phyloP scores from a whole-genome alignment of 2,329 filamentous ascomycete species.

The Hirsutella rhossiliensis region DNA sequence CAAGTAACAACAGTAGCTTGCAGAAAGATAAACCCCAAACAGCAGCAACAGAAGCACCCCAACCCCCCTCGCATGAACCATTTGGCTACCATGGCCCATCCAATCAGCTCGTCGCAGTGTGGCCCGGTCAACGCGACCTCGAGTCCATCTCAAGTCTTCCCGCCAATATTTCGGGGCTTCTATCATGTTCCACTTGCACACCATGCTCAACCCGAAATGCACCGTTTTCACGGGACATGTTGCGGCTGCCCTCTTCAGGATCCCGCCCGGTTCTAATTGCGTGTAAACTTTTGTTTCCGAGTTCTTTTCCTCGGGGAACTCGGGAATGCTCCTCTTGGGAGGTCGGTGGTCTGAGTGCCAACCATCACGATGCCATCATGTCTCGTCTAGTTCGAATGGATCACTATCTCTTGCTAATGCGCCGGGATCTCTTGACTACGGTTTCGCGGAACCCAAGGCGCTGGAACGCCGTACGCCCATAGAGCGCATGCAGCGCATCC shows the following conservation, averaged over 20 bases:
- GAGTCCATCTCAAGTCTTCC: not conserved
- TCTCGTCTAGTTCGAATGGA: not conserved
- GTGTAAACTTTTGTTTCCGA: not conserved
- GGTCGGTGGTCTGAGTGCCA: not conserved
- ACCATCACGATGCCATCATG: not conserved
- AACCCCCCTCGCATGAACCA: no score
- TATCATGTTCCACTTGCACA: not conserved
- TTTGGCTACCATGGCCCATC: not conserved
- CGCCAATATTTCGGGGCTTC: not conserved
- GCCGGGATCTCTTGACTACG: not conserved
- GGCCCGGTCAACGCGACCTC: not conserved
- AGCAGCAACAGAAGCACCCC: no score
- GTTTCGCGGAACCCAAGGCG: not conserved
- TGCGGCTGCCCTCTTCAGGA: not conserved
- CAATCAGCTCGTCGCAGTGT: not conserved
- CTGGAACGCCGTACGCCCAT: not conserved
- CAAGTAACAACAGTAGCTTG: no score
- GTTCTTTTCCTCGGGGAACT: not conserved
- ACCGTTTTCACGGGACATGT: not conserved
- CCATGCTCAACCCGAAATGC: not conserved
- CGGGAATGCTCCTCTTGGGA: not conserved
- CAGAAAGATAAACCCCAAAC: no score
- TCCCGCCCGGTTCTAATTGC: not conserved
- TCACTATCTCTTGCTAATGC: not conserved
- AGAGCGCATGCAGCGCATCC: not conserved